phyloP scores from a whole-genome alignment of 1,284 basidiomycete genomes.

The Moesziomyces aphidis region DNA sequence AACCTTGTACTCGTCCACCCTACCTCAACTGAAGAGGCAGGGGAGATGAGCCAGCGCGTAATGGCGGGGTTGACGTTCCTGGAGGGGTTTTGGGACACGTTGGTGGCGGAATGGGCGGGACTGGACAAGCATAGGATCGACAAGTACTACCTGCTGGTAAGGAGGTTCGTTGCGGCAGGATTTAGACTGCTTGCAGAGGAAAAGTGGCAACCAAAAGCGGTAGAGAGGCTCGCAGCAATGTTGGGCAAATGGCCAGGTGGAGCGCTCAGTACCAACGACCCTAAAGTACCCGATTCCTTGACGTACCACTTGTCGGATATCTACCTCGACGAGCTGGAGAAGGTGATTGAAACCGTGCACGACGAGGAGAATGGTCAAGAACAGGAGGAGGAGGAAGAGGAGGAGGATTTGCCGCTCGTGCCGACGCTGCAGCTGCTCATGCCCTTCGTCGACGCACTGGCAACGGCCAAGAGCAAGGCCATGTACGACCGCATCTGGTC shows the following conservation, averaged over 20 bases:
- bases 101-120: slow-evolving; percentile 89
- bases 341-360: slow-evolving; percentile 70
- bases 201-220: slow-evolving; percentile 75
- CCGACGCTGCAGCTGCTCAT: slow-evolving; percentile 75
- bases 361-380: slow-evolving; percentile 3
- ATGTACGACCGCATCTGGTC: slow-evolving; percentile 79
- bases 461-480: slow-evolving; percentile 74
- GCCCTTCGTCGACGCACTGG: slow-evolving; percentile 79
- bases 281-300: slow-evolving; percentile 78
- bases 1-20: slow-evolving; percentile 72
- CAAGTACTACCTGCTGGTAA: slow-evolving; percentile 95
- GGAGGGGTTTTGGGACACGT: slow-evolving; percentile 88
- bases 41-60: slow-evolving; percentile 35
- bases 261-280: slow-evolving; percentile 70
- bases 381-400: slow-evolving; percentile 8
- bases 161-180: slow-evolving; percentile 85
- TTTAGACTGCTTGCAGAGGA: slow-evolving; percentile 81
- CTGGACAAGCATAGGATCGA: slow-evolving; percentile 84
- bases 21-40: background rate
- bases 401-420: slow-evolving; percentile 26
- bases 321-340: slow-evolving; percentile 90
- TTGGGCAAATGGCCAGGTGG: slow-evolving; percentile 22
- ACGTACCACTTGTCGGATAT: slow-evolving; percentile 85
- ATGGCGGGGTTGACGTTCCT: slow-evolving; percentile 80
- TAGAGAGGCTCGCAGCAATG: slow-evolving; percentile 22